A percentile compares a stretch with the other conserved stretches of the same genome.
Conservation (phyloP, 2,329 filamentous ascomycete species). For the Arthrobotrys pseudoclavata region DNA sequence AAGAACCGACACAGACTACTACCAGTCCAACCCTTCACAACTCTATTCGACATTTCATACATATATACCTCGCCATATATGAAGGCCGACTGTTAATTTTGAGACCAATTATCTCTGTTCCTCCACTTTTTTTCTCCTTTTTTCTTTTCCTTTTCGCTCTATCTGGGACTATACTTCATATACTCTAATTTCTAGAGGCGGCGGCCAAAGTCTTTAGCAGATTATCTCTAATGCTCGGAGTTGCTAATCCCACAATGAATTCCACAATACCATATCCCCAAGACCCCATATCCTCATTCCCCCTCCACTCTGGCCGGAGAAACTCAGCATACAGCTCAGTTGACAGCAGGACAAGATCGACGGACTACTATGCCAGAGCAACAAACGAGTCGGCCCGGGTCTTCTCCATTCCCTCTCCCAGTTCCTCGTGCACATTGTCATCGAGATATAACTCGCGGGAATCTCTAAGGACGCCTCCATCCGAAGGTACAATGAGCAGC, state of each 20-base stretch:
- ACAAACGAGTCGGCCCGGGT: constrained; percentile 49
- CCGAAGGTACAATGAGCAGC: constrained; percentile 34
- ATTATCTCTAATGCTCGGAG: constrained; percentile 37
- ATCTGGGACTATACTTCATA: neutral
- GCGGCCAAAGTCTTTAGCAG: constrained; percentile 20
- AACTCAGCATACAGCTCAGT: constrained; percentile 48
- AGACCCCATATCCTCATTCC: constrained; percentile 50
- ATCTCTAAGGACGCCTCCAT: constrained; percentile 51
- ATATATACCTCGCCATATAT: constrained; percentile 5
- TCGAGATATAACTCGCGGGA: constrained; percentile 49
- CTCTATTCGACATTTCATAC: neutral
- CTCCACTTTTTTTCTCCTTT: neutral
- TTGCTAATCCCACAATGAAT: constrained; percentile 52
- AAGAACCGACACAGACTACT: constrained; percentile 31
- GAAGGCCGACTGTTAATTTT: constrained; percentile 23
- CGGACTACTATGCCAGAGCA: constrained; percentile 49
- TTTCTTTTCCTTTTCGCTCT: neutral
- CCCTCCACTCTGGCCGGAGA: constrained; percentile 36
- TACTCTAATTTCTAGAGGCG: constrained; percentile 12
- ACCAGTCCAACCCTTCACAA: constrained; percentile 30
- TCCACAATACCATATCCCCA: constrained; percentile 53
- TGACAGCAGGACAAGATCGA: constrained; percentile 41
- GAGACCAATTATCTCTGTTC: neutral
- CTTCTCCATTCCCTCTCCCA: constrained; percentile 47
- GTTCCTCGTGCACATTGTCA: constrained; percentile 16